Evolutionary conservation across 2,329 filamentous ascomycete genomes (phyloP).

Genomic region (Exophiala spinifera): DNA sequence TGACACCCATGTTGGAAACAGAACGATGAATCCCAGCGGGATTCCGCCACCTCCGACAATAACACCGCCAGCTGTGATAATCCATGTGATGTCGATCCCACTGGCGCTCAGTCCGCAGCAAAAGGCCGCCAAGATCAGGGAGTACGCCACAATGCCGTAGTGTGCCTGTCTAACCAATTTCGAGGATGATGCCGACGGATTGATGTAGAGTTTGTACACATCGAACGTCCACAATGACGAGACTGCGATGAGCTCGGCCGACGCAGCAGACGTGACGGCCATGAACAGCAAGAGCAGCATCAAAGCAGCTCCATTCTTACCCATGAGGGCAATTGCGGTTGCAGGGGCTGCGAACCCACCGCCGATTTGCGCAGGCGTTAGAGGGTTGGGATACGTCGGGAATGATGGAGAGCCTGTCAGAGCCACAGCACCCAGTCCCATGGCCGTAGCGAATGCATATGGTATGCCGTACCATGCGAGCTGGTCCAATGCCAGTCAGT

Average conservation of each 20-base stretch:
- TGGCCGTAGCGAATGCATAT: conserved; percentile 81
- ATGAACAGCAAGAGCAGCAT: conserved; percentile 82
- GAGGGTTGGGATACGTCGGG: conserved; percentile 60
- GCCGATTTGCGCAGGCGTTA: conserved; percentile 69
- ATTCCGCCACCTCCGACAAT: conserved; percentile 83
- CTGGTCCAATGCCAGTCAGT: not conserved
- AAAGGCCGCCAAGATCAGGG: conserved; percentile 68
- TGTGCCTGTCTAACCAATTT: conserved; percentile 78
- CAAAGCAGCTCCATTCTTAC: conserved; percentile 72
- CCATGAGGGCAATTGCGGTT: conserved; percentile 76
- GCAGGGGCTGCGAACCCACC: conserved; percentile 82
- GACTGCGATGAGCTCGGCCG: conserved; percentile 79
- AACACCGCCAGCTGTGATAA: conserved; percentile 64
- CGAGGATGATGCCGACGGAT: conserved; percentile 70
- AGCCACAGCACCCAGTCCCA: conserved; percentile 77
- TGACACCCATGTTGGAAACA: conserved; percentile 78
- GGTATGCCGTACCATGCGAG: conserved; percentile 90
- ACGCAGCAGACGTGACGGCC: conserved; percentile 81
- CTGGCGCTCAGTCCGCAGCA: conserved; percentile 8
- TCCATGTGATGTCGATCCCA: conserved; percentile 12
- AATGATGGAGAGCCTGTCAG: conserved; percentile 65
- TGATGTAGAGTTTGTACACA: conserved; percentile 81
- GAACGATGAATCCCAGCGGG: conserved; percentile 73
- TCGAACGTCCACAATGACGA: conserved; percentile 87
- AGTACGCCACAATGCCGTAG: conserved; percentile 67